Evolutionary conservation across 441 rosid genomes (phyloP).

Genomic region (Lepidium campestre): DNA sequence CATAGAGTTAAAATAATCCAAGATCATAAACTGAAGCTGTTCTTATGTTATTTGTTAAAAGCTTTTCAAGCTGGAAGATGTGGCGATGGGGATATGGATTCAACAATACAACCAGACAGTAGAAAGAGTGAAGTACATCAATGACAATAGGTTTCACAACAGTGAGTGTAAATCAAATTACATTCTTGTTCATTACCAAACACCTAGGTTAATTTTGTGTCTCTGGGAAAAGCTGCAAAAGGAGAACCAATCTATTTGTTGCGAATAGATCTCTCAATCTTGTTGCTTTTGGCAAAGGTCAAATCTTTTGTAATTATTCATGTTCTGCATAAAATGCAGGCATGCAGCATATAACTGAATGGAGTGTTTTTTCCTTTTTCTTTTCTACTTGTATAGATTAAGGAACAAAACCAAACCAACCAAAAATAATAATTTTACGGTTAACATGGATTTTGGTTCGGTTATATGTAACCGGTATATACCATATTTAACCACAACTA

Average conservation of each 20-base stretch:
- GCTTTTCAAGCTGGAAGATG: slow-evolving; percentile 90
- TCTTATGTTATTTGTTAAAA: slow-evolving; percentile 22
- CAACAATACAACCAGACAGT: slow-evolving; percentile 58
- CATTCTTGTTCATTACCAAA: slow-evolving; percentile 84
- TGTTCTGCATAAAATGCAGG: no score
- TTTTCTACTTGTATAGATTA: neutral
- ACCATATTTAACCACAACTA: slow-evolving; percentile 18
- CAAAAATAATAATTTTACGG: no score
- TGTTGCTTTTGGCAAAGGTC: neutral
- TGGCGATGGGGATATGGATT: slow-evolving; percentile 95
- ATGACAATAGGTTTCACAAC: slow-evolving; percentile 65
- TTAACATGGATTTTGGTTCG: neutral
- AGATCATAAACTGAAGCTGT: neutral
- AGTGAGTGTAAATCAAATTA: slow-evolving; percentile 67
- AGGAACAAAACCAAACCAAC: neutral
- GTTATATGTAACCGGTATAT: neutral
- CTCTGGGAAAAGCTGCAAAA: slow-evolving; percentile 86
- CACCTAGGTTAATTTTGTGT: slow-evolving; percentile 66
- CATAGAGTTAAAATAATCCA: neutral
- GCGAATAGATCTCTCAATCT: slow-evolving; percentile 41
- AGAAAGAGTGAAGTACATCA: slow-evolving; percentile 48
- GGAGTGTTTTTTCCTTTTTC: neutral
- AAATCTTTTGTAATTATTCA: neutral
- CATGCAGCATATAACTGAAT: neutral
- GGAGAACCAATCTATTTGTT: slow-evolving; percentile 54